phyloP scores from a whole-genome alignment of 1,284 basidiomycete species.

The Cryptococcus depauperatus region DNA sequence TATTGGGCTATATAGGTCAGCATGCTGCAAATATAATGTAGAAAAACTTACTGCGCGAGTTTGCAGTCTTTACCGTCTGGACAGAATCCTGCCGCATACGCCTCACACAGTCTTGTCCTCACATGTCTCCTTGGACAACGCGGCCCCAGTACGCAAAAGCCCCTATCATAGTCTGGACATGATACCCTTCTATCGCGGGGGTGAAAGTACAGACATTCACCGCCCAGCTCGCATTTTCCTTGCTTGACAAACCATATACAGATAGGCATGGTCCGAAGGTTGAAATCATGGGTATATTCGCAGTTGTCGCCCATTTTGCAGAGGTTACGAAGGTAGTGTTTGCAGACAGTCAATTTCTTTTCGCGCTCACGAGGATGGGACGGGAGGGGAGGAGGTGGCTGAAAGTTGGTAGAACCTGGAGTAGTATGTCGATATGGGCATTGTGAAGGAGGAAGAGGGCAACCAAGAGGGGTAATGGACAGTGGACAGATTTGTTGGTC shows the following conservation, averaged over 20 bases:
- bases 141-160: slow-evolving; percentile 82
- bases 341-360: slow-evolving; percentile 89
- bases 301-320: slow-evolving; percentile 98
- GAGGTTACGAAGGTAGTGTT: slow-evolving; percentile 95
- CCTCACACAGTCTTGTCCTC: slow-evolving; percentile 78
- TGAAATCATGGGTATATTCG: slow-evolving; percentile 99
- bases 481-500: slow-evolving; percentile 88
- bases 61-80: slow-evolving; percentile 85
- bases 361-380: slow-evolving; percentile 70
- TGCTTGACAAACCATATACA: slow-evolving; percentile 99
- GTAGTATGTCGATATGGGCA: slow-evolving; percentile 86
- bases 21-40: background rate
- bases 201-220: slow-evolving; percentile 96
- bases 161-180: slow-evolving; percentile 90
- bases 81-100: slow-evolving; percentile 91
- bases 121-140: slow-evolving; percentile 88
- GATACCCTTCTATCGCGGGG: slow-evolving; percentile 79
- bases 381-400: slow-evolving; percentile 69
- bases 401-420: slow-evolving; percentile 78
- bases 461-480: slow-evolving; percentile 67
- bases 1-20: slow-evolving; percentile 21
- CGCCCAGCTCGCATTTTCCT: slow-evolving; percentile 95
- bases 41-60: slow-evolving; percentile 73
- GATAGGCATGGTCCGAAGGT: slow-evolving; percentile 96
- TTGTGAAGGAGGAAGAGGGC: slow-evolving; percentile 74